Evolutionary conservation across 1,284 basidiomycete species (phyloP), one percentile per base, ranked within the genome.

Genomic region (Calocybe gambosa): DNA sequence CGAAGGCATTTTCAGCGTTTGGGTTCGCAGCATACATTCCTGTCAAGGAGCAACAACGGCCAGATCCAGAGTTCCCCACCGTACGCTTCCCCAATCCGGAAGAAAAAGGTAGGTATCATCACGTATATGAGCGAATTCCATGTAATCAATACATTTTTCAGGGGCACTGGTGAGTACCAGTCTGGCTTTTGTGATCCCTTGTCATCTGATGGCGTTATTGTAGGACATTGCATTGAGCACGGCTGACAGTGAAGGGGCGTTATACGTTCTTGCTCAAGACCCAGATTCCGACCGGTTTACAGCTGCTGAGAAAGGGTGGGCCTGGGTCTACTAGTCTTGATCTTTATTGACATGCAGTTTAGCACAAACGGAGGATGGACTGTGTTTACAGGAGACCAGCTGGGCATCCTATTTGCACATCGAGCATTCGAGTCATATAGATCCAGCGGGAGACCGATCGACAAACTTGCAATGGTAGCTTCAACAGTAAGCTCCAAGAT

Each of bases 401-500:
- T 93, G 2, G 89, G 89, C 1, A 64, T 75, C n/a, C 59, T 93
- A 16, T 85, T 93, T 55, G 89, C 85, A 1, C 74, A 73, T 25
- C 74, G 71, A 41, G 68, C 75, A 12, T 62, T 93, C 3, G 70
- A 80, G 26, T 63, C 63, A 5, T 85, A 88, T 64, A 81, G 75
- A 60, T 60, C 66, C 0, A 69, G 74, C 2, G 80, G 80, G 3
- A 79, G 80, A 53, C 75, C 85, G 0, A 49, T 87, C 5, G 60
- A 74, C 3, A 82, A 80, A 55, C 66, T 91, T 5, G 87, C 83
- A 1, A 89, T 93, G 78, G 81, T 91, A 7, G 87, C 87, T 0
- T 91, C 89, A 0, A 88, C 88, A 2, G 90, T 92, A 9, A 91
- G 88, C 60, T 91, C 87, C 2, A 91, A 89, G 64, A 87, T 93